phyloP scores from a whole-genome alignment of 2,329 filamentous ascomycete species.

The Curvularia verruculosa region DNA sequence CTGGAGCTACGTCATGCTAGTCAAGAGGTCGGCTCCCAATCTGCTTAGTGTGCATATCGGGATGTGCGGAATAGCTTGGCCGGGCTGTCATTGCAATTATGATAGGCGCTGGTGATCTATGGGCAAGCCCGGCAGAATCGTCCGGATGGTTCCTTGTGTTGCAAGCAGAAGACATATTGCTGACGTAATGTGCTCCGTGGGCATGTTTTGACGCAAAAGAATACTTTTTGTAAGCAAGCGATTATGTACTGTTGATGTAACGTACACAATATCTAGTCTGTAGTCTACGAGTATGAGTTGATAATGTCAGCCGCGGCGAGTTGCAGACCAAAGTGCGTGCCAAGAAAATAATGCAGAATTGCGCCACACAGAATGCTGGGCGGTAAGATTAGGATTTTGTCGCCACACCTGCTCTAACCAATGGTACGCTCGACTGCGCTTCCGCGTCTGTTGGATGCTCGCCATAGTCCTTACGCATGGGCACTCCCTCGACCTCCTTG shows the following conservation, averaged over 20 bases:
- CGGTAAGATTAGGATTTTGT: slow-evolving; percentile 32
- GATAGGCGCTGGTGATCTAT: slow-evolving; percentile 16
- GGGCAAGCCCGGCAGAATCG: slow-evolving; percentile 11
- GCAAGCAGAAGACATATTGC: not conserved
- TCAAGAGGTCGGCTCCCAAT: slow-evolving; percentile 21
- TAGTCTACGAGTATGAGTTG: slow-evolving; percentile 3
- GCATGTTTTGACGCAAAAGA: not conserved
- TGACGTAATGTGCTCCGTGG: slow-evolving; percentile 4
- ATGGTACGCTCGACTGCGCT: slow-evolving; percentile 25
- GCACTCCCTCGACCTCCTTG: slow-evolving; percentile 49
- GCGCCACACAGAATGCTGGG: slow-evolving; percentile 19
- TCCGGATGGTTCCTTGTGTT: slow-evolving; percentile 8
- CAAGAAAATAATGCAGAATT: slow-evolving; percentile 15
- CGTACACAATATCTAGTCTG: too few relatives aligned
- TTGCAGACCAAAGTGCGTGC: slow-evolving; percentile 7
- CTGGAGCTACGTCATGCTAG: slow-evolving; percentile 36
- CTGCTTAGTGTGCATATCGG: slow-evolving; percentile 30
- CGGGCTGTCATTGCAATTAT: slow-evolving; percentile 24
- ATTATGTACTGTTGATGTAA: not conserved
- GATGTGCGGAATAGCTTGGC: slow-evolving; percentile 34
- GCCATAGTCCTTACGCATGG: slow-evolving; percentile 35
- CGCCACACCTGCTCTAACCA: slow-evolving; percentile 25
- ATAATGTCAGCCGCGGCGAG: not conserved
- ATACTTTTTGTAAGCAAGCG: not conserved
- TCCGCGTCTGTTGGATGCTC: slow-evolving; percentile 31